Percentiles rank a stretch among this genome's conserved stretches.
Evolutionary conservation across 2,329 filamentous ascomycete species (phyloP).

Genomic region (Shiraia sp.): DNA sequence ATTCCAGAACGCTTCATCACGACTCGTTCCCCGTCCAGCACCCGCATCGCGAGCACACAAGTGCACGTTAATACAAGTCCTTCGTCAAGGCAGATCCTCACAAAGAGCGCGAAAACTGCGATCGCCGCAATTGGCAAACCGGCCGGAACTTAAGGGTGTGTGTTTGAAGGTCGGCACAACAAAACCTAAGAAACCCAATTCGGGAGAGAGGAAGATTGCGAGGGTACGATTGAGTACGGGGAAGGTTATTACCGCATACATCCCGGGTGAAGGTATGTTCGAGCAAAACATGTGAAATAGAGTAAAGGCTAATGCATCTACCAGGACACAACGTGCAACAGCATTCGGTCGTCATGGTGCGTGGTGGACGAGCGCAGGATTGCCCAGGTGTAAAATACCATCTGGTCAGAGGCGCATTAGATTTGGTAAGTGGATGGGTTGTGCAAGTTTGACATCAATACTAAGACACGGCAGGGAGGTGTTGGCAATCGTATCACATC

Average conservation of each 20-base stretch:
- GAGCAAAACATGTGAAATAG: no score
- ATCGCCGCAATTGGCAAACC: conserved; percentile 78
- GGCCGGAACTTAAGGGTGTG: conserved; percentile 90
- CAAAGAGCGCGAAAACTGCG: conserved; percentile 83
- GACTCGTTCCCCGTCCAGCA: conserved; percentile 39
- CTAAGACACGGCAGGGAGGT: conserved; percentile 68
- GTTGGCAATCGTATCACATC: conserved; percentile 82
- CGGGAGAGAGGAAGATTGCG: conserved; percentile 92
- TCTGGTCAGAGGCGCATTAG: conserved; percentile 85
- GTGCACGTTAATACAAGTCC: conserved; percentile 56
- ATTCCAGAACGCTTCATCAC: conserved; percentile 22
- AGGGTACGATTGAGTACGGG: conserved; percentile 88
- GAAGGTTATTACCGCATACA: conserved; percentile 87
- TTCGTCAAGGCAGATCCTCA: conserved; percentile 72
- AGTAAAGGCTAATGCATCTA: conserved; percentile 11
- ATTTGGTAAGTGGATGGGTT: conserved; percentile 70
- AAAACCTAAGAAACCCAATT: conserved; percentile 98
- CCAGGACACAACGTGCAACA: conserved; percentile 94
- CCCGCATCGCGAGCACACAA: conserved; percentile 44
- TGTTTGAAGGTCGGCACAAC: conserved; percentile 92
- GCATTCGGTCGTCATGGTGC: conserved; percentile 95
- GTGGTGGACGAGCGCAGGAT: conserved; percentile 91
- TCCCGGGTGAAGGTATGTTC: conserved; percentile 81
- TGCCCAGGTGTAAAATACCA: conserved; percentile 98
- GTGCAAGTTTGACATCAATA: not conserved